phyloP scores from a whole-genome alignment of 805 yeast species.

The Starmerella bombi region DNA sequence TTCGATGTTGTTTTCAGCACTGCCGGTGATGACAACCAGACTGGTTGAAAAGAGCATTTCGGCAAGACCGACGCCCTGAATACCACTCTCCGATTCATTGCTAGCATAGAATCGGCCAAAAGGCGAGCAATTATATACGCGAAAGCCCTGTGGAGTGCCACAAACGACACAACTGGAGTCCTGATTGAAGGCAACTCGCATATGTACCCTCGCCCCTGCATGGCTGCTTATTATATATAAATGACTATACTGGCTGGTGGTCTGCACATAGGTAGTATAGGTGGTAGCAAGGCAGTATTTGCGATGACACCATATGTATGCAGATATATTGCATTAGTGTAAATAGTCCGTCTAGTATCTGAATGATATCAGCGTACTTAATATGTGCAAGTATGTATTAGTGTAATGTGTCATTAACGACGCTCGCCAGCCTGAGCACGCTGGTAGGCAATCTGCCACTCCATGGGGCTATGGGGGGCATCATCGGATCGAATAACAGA shows the following conservation, averaged over 20 bases:
- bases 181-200: constrained; percentile 52
- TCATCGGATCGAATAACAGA: constrained; percentile 37
- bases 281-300: no score
- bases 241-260: no score
- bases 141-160: constrained; percentile 51
- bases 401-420: no score
- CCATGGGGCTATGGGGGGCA: constrained; percentile 13
- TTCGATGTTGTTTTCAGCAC: constrained; percentile 59
- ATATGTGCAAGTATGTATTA: no score
- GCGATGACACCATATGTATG: no score
- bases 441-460: constrained; percentile 9
- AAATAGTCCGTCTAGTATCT: no score
- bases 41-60: constrained; percentile 90
- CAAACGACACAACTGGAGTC: constrained; percentile 72
- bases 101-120: constrained; percentile 56
- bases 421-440: no score
- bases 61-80: constrained; percentile 36
- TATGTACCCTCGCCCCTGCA: constrained; percentile 1
- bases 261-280: no score
- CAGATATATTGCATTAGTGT: no score
- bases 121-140: constrained; percentile 78
- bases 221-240: no score
- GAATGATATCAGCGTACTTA: no score
- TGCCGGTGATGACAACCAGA: constrained; percentile 68
- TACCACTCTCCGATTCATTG: constrained; percentile 24